phyloP scores from a whole-genome alignment of 805 yeast species.

The Cyberlindnera saturnus region DNA sequence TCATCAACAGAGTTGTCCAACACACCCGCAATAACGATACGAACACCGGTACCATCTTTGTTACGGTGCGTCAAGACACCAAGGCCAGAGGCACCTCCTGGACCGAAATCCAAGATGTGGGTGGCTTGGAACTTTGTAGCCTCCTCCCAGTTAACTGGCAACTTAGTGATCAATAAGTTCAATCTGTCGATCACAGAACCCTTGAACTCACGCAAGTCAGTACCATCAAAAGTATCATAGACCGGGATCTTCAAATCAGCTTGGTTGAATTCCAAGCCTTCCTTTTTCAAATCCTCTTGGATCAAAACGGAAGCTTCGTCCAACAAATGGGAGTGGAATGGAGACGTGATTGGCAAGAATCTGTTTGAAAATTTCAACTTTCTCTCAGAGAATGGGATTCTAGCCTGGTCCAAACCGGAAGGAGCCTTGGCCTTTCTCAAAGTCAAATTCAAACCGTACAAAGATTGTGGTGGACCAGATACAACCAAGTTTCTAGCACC shows the following conservation, averaged over 20 bases:
- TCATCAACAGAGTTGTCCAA: constrained; percentile 64
- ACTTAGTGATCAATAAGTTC: constrained; percentile 75
- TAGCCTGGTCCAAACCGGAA: constrained; percentile 88
- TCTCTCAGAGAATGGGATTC: constrained; percentile 91
- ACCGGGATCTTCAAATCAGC: constrained; percentile 74
- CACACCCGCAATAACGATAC: constrained; percentile 91
- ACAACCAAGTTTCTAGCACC: constrained; percentile 96
- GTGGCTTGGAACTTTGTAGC: constrained; percentile 81
- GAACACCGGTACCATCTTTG: constrained; percentile 97
- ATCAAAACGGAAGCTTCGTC: constrained; percentile 65
- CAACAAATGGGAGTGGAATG: constrained; percentile 91
- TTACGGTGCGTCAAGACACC: constrained; percentile 95
- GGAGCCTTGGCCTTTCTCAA: constrained; percentile 94
- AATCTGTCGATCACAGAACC: constrained; percentile 63
- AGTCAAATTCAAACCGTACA: constrained; percentile 89
- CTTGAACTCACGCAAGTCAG: constrained; percentile 54
- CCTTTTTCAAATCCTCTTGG: constrained; percentile 54
- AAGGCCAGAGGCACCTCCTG: constrained; percentile 96
- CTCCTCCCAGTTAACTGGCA: constrained; percentile 91
- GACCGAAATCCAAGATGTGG: constrained; percentile 95
- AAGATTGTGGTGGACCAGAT: constrained; percentile 96
- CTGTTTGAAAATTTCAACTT: constrained; percentile 89
- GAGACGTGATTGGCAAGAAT: constrained; percentile 91
- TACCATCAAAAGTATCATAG: constrained; percentile 82
- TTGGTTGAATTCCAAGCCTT: constrained; percentile 50